phyloP scores from a whole-genome alignment of 495 filamentous ascomycete genomes.

The Extremus antarcticus region DNA sequence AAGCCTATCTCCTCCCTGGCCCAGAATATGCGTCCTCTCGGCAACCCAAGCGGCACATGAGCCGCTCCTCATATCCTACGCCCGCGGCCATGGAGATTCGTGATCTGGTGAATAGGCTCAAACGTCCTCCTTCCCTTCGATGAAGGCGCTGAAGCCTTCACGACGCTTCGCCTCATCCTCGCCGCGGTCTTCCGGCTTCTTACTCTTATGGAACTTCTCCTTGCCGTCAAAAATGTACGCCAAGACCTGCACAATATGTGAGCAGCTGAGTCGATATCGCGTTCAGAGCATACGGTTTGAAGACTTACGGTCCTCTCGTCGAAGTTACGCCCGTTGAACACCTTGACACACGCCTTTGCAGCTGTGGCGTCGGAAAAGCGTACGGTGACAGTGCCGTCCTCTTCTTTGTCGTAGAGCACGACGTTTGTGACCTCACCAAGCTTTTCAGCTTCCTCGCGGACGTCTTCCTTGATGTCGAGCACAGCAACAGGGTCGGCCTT shows the following conservation, averaged over 20 bases:
- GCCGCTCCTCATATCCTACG: background rate
- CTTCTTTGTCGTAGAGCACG: conserved; percentile 75
- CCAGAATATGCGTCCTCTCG: no score
- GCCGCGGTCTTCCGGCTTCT: conserved; percentile 31
- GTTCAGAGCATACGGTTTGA: background rate
- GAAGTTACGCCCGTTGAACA: conserved; percentile 77
- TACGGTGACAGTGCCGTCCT: conserved; percentile 78
- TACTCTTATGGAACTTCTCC: conserved; percentile 65
- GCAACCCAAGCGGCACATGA: no score
- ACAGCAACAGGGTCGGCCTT: conserved; percentile 73
- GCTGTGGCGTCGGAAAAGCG: conserved; percentile 58
- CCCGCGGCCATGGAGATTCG: background rate
- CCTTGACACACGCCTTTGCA: conserved; percentile 60
- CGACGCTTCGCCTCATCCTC: conserved; percentile 30
- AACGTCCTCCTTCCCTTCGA: conserved; percentile 5
- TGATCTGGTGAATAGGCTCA: background rate
- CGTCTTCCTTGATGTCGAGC: conserved; percentile 87
- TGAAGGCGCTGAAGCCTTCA: conserved; percentile 25
- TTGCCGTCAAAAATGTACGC: conserved; percentile 66
- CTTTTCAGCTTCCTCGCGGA: conserved; percentile 80
- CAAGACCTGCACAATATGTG: conserved; percentile 46
- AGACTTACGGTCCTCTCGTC: conserved; percentile 27
- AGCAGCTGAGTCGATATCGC: background rate
- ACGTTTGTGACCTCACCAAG: conserved; percentile 84
- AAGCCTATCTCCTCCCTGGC: no score